Conservation (phyloP, 495 filamentous ascomycete genomes). For the Penicillium ochrochloron region DNA sequence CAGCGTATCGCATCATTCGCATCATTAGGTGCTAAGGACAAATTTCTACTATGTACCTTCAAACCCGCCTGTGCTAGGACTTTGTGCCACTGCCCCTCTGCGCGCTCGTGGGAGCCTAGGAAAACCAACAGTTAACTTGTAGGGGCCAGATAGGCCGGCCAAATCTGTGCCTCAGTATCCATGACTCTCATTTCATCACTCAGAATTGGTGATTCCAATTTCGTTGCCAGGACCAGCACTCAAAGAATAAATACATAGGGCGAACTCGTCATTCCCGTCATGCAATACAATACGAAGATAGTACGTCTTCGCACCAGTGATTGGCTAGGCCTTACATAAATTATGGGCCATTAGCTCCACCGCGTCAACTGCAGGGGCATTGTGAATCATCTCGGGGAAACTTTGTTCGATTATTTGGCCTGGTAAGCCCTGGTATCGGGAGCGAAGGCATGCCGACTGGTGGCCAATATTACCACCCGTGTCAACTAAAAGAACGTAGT, state of each 20-base stretch:
- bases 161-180: slow-evolving; percentile 17
- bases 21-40: neutral
- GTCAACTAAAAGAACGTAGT: slow-evolving; percentile 42
- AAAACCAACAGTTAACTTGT: slow-evolving; percentile 29
- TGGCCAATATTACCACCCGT: slow-evolving; percentile 51
- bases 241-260: neutral
- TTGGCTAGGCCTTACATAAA: neutral
- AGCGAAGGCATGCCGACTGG: slow-evolving; percentile 22
- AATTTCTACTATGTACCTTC: neutral
- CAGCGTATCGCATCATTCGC: neutral
- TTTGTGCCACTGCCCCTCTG: slow-evolving; percentile 42
- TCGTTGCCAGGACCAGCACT: neutral
- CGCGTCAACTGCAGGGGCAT: neutral
- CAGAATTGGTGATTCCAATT: neutral
- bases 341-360: slow-evolving; percentile 1
- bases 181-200: slow-evolving; percentile 6
- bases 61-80: slow-evolving; percentile 46
- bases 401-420: slow-evolving; percentile 20
- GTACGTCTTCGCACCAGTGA: neutral
- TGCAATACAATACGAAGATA: slow-evolving; percentile 13
- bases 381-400: slow-evolving; percentile 14
- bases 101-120: slow-evolving; percentile 34
- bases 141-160: slow-evolving; percentile 27
- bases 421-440: neutral
- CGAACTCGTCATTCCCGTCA: slow-evolving; percentile 2